Base-by-base conservation (phyloP, 2,329 filamentous ascomycete genomes). In the Aspergillus glaucus region DNA sequence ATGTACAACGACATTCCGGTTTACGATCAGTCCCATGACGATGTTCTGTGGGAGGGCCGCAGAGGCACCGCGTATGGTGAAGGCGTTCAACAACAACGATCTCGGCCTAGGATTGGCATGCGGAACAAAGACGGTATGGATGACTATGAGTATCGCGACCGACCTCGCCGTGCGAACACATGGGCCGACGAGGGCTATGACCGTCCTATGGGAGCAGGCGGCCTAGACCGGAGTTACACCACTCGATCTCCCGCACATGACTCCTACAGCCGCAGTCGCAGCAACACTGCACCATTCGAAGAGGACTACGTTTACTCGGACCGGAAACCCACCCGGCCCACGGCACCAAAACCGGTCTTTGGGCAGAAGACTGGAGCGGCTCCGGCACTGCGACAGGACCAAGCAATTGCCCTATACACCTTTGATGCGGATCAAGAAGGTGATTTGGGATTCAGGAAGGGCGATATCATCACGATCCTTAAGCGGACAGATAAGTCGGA, bases 1-100 rank as follows among this genome's bases (percentile, higher is more conserved):
- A 91, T 93, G 83, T 97, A 97, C 77, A 97, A 97, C 70, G 91
- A 97, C 62, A 81, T 86, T 17, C 92, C 93, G 10, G 81, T 94
- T 21, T 97, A 96, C 69, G 89, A 92, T 60, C 84, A 92, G 52
- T 73, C 78, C 36, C 86, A 88, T 62, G 90, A 95, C 58, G 84
- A 91, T 58, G 83, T 88, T 7, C 84, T 90, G 6, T 95, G 89
- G 88, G 86, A 91, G 64, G 87, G 86, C 39, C 78, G 82, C 51
- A 79, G 79, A 45, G 88, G 88, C 39, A 79, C 77, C 21, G 86
- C 84, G 4, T 84, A 81, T 61, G 86, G 87, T 34, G 85, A 90
- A 65, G 84, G 84, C 39, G 67, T 78, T 6, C 70, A 78, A 43
- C 73, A 76, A 45, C 70, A 78, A 43, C 73, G 77, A 45, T 73